Percentiles rank a stretch among this genome's conserved stretches.
phyloP scores from a whole-genome alignment of 495 filamentous ascomycete species.

The Penicillium waksmanii region DNA sequence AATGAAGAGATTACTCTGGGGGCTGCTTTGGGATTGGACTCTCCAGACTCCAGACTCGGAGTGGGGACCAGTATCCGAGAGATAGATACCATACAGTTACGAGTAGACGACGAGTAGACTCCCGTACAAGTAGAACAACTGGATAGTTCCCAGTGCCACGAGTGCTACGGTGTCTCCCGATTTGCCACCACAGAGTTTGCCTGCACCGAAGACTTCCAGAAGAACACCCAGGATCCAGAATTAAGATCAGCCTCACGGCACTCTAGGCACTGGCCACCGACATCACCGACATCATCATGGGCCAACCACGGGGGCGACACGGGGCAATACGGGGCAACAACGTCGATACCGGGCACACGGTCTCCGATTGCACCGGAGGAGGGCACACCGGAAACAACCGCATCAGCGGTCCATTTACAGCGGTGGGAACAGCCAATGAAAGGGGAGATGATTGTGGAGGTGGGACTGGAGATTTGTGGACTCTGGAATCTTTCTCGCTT shows the following conservation, averaged over 20 bases:
- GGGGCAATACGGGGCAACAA: background rate
- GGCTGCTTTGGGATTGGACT: background rate
- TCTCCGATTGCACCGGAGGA: constrained; percentile 12
- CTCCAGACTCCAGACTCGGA: too few species aligned
- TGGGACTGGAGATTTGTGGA: background rate
- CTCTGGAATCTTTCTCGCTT: background rate
- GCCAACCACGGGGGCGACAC: background rate
- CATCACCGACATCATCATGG: background rate
- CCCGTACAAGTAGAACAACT: too few species aligned
- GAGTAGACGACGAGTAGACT: too few species aligned
- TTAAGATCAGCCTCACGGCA: background rate
- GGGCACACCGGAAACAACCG: constrained; percentile 6
- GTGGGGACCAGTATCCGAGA: too few species aligned
- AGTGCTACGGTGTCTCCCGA: background rate
- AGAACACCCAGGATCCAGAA: background rate
- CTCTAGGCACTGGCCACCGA: background rate
- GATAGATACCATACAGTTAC: too few species aligned
- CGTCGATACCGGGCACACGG: background rate
- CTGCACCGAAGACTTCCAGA: constrained; percentile 6
- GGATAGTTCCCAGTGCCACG: background rate
- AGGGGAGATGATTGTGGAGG: background rate
- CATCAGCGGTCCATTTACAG: background rate
- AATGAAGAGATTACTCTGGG: background rate
- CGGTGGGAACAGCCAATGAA: background rate
- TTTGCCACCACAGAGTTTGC: background rate